Base-by-base conservation (phyloP, 805 yeast species). In the Candida odintsovae region DNA sequence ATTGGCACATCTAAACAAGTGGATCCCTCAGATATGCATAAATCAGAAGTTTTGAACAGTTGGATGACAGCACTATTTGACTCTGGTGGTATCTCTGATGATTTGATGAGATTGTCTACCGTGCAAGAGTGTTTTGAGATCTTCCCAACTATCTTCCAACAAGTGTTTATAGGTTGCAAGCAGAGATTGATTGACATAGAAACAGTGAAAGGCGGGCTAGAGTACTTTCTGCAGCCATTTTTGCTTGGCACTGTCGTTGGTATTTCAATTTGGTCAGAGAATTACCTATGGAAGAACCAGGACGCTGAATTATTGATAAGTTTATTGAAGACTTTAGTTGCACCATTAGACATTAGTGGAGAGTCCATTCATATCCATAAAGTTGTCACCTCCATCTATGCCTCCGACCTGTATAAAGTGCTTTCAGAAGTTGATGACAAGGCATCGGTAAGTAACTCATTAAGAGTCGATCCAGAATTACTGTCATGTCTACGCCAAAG, bases 11-110 rank as follows among this genome's bases (percentile, higher is more conserved):
- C 60, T 2, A 51, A 53, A 23, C 58, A 64, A 23, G 51, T 55
- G 19, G 57, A 53, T 11, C 55, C 61, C 7, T 56, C 59, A 3
- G 55, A 61, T 38, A 41, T 57, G 47, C 44, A 54, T 52, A 25
- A 66, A 45, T 51, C 59, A 20, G 64, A 64, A 38, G 53, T 67
- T 10, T 65, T 83, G 16, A 77, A 78, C 39, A 84, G 79, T 21
- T 92, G 98, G 98, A 76, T 86, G 40, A 68, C 76, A 23, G 90
- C 94, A 1, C 64, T 92, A 37, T 90, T 86, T 64, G 90, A 88
- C 50, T 81, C 86, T 28, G 83, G 83, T 35, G 96, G 97, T 3
- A 78, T 90, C 33, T 83, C 95, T 0, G 97, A 92, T 64, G 90
- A 86, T 39, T 66, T 90, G 50, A 78, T 90, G 58, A 76, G 82